Base-by-base conservation (phyloP, 1,284 basidiomycete species). In the Cryptococcus hybrid region DNA sequence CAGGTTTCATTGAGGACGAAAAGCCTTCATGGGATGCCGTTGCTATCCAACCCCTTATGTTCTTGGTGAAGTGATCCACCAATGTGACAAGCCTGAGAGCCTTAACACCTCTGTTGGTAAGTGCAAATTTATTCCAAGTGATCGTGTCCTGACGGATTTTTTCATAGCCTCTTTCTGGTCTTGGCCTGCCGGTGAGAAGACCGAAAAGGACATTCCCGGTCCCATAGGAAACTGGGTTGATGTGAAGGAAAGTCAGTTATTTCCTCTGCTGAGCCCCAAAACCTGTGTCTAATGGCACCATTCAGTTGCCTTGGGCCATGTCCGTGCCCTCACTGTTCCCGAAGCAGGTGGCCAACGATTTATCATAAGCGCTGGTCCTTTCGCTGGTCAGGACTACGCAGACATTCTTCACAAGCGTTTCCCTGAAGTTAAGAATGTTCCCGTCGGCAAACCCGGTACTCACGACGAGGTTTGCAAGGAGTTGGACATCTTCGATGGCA, bases 321-420 rank as follows among this genome's bases (percentile, higher is more conserved):
- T 82, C 3, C 76, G 80, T 7, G 84, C 86, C 0, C 76, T 87
- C 1, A 77, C 81, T 39, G 80, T 80, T 38, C 73, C 79, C 3
- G 81, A 82, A n/a, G 87, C 87, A 0, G 82, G 81, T 5, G 84
- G 83, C 0, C 75, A 88, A 61, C 80, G 88, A 1, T 84, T 86
- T 67, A 81, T 87, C 63, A 61, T 81, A 47, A 73, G 71, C 38
- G 73, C 66, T 3, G 83, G 79, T 47, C 61, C 73, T 9, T 65
- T 66, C 48, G 60, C 61, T 39, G 69, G 70, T 8, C 70, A 77
- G 49, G 75, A 75, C 52, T 60, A 54, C 40, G 61, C 60, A 38
- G 67, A 70, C 45, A 55, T 60, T 44, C 60, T 74, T 42, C 63
- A 65, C 57, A 60, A 64, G 30, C 55, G 57, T 51, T 72, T 62